Percentiles rank a stretch among this genome's conserved stretches.
These are phyloP conservation scores for Triangularia verruculosa DNA, from an alignment of 2,329 filamentous ascomycete species.

Conservation along the genomic window DNA sequence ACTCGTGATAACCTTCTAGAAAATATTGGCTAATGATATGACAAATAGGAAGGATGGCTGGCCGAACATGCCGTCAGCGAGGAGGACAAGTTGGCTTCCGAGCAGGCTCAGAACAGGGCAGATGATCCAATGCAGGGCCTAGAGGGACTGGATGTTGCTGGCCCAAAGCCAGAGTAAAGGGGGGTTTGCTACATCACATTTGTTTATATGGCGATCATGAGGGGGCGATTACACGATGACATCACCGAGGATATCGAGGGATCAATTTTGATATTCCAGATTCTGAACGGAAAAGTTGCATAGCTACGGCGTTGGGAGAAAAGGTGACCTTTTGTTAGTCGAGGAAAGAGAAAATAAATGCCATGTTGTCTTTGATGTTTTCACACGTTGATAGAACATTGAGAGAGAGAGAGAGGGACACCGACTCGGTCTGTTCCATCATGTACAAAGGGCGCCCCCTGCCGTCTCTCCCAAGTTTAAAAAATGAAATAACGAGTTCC, in stretches of 20 bases:
- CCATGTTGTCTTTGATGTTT: background rate
- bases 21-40: constrained; percentile 6
- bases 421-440: constrained; percentile 14
- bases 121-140: constrained; percentile 95
- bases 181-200: background rate
- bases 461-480: constrained; percentile 6
- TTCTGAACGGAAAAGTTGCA: background rate
- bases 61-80: constrained; percentile 82
- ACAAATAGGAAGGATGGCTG: constrained; percentile 80
- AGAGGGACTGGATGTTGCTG: constrained; percentile 89
- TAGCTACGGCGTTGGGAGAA: constrained; percentile 8
- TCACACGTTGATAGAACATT: background rate
- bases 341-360: background rate
- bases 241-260: background rate
- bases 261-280: background rate
- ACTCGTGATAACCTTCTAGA: background rate
- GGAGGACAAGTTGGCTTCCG: constrained; percentile 65
- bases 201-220: constrained; percentile 6
- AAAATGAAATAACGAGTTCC: constrained; percentile 16
- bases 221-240: background rate
- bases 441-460: constrained; percentile 22
- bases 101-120: constrained; percentile 54
- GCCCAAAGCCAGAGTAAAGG: constrained; percentile 71
- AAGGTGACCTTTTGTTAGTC: background rate
- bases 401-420: background rate